Percentiles rank a stretch among this genome's conserved stretches.
phyloP scores from a whole-genome alignment of 2,329 filamentous ascomycete species.

The Phaeophleospora eucalypticola region DNA sequence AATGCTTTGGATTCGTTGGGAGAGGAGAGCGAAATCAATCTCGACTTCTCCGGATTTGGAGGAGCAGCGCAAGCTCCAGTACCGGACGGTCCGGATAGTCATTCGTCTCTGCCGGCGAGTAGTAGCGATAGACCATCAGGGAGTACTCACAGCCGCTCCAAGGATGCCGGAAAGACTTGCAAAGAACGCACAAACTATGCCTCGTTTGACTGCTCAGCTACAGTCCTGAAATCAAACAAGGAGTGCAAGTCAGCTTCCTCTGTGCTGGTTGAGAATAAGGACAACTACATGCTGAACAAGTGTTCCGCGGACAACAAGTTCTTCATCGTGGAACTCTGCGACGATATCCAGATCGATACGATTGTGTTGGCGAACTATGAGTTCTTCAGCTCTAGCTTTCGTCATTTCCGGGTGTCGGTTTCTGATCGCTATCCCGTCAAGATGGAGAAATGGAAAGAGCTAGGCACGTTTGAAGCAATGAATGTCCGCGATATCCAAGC shows the following conservation, averaged over 20 bases:
- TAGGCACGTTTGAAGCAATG: slow-evolving; percentile 84
- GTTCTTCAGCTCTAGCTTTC: slow-evolving; percentile 97
- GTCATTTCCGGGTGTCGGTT: slow-evolving; percentile 84
- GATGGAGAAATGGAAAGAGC: slow-evolving; percentile 80
- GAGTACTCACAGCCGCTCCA: slow-evolving; percentile 51
- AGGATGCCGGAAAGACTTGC: slow-evolving; percentile 94
- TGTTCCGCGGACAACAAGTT: slow-evolving; percentile 87
- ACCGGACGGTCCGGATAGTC: slow-evolving; percentile 2
- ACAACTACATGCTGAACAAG: slow-evolving; percentile 95
- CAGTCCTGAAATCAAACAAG: slow-evolving; percentile 81
- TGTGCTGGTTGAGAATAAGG: slow-evolving; percentile 92
- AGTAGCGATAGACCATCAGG: background rate
- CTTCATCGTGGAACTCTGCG: slow-evolving; percentile 88
- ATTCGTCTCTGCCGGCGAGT: slow-evolving; percentile 2
- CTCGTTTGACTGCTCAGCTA: slow-evolving; percentile 94
- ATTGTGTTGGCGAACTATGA: slow-evolving; percentile 98
- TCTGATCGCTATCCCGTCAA: slow-evolving; percentile 95
- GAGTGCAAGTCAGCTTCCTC: slow-evolving; percentile 84
- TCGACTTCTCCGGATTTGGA: slow-evolving; percentile 65
- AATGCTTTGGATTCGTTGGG: slow-evolving; percentile 74
- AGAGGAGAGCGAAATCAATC: slow-evolving; percentile 81
- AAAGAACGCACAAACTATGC: slow-evolving; percentile 98
- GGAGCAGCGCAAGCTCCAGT: slow-evolving; percentile 25
- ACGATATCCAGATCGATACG: slow-evolving; percentile 82
- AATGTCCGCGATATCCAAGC: slow-evolving; percentile 93